Evolutionary conservation across 257 asterid genomes (phyloP).

Genomic region (Solanum infundibuliforme): DNA sequence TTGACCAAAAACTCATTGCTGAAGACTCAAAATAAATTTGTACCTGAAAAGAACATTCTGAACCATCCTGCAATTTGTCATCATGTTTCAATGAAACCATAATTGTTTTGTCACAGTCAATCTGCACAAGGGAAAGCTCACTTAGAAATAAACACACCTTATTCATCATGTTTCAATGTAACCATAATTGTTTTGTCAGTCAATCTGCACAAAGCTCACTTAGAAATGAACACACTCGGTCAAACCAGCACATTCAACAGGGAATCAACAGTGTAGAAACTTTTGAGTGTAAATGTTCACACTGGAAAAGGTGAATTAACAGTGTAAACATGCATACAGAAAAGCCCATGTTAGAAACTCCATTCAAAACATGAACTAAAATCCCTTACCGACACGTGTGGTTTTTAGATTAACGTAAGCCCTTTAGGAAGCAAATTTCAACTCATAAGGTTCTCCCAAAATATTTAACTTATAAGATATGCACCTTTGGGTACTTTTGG

Average conservation of each 20-base stretch:
- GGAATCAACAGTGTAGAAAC: background rate
- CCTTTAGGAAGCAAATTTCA: background rate
- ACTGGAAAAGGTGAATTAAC: background rate
- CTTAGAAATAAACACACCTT: background rate
- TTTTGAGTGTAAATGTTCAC: background rate
- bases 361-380: background rate
- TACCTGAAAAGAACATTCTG: constrained; percentile 97
- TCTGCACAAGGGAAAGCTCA: constrained; percentile 35
- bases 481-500: background rate
- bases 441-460: background rate
- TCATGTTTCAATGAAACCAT: constrained; percentile 92
- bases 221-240: background rate
- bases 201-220: constrained; percentile 43
- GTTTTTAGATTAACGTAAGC: background rate
- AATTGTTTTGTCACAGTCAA: constrained; percentile 94
- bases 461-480: background rate
- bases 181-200: constrained; percentile 96
- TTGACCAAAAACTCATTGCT: background rate
- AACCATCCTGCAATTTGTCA: constrained; percentile 93
- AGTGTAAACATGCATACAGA: background rate
- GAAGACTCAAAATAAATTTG: constrained; percentile 1
- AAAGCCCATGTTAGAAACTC: background rate
- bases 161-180: constrained; percentile 46
- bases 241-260: background rate
- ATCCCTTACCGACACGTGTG: background rate